Evolutionary conservation across 352 stramenopile species (phyloP), one percentile per base, ranked within the genome.

Genomic region (Phytophthora capsici): DNA sequence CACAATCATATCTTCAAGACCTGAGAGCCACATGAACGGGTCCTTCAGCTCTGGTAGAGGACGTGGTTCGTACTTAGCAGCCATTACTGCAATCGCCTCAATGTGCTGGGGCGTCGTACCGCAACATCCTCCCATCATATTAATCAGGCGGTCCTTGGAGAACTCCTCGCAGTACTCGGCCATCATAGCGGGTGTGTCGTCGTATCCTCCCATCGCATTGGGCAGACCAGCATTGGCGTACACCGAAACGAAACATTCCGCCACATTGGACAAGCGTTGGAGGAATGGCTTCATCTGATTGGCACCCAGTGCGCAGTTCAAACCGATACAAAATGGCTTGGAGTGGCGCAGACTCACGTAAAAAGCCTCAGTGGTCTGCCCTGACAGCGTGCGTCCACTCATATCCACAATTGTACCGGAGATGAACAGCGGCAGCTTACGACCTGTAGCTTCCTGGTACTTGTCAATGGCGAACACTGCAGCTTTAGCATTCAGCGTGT

Each of bases 111-210:
- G 96, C 22, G 96, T 99, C 25, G 95, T 98, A 37, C 96, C 96
- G 71, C 96, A 99, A 80, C 96, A 99, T 16, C 96, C 96, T 49
- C 96, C 96, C 59, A 98, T 97, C 93, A 99, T 98, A 71, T 99
- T 99, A 47, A 99, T 75, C 56, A 98, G 88, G 0, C 84, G 80
- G 70, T 98, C 96, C 71, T 97, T 86, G 68, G 94, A 98, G 75
- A 99, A 99, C 30, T 97, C 86, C 51, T 94, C 86, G 66, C 98
- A 98, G 70, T 98, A 84, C 36, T 80, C 54, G 6, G 94, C 96
- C 95, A 99, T 99, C 61, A 98, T 84, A 44, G 77, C 80, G 3
- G 96, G 95, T 13, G 86, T 96, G 43, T 98, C 94, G 71, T 99
- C 96, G 75, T 99, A 99, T 12, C 94, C 96, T 36, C 96, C 96